phyloP scores from a whole-genome alignment of 495 filamentous ascomycete species.

The Talaromyces nanjingensis region DNA sequence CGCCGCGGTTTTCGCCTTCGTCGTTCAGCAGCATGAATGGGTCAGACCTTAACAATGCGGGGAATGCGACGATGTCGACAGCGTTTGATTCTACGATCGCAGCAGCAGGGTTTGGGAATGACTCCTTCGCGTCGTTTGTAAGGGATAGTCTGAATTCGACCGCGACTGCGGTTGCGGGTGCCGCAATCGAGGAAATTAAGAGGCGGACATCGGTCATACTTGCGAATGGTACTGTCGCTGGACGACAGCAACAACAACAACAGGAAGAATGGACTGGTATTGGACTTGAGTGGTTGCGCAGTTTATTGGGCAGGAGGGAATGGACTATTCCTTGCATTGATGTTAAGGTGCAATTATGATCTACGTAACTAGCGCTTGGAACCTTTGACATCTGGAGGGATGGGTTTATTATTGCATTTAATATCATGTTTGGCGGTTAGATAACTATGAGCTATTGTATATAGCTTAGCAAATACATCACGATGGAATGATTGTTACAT shows the following conservation, averaged over 20 bases:
- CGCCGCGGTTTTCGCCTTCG: conserved; percentile 45
- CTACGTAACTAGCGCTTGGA: too few relatives aligned
- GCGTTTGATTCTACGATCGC: neutral
- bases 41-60: neutral
- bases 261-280: conserved; percentile 67
- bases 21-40: conserved; percentile 5
- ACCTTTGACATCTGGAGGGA: neutral
- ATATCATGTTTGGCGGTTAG: neutral
- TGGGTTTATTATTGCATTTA: neutral
- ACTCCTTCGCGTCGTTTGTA: conserved; percentile 38
- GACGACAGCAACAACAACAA: neutral
- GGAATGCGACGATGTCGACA: neutral
- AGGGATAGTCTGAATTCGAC: conserved; percentile 62
- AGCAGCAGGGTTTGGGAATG: neutral
- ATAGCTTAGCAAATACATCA: neutral
- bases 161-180: conserved; percentile 56
- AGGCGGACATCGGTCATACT: conserved; percentile 21
- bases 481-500: neutral
- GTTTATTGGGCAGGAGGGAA: conserved; percentile 63
- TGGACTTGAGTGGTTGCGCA: conserved; percentile 76
- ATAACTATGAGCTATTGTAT: neutral
- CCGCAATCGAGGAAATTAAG: conserved; percentile 57
- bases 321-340: conserved; percentile 82
- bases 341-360: conserved; percentile 64
- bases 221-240: neutral